A percentile compares a stretch with the other conserved stretches of the same genome.
These are phyloP conservation scores for Onygena corvina DNA, from an alignment of 2,329 filamentous ascomycete species.

Conservation along the genomic window DNA sequence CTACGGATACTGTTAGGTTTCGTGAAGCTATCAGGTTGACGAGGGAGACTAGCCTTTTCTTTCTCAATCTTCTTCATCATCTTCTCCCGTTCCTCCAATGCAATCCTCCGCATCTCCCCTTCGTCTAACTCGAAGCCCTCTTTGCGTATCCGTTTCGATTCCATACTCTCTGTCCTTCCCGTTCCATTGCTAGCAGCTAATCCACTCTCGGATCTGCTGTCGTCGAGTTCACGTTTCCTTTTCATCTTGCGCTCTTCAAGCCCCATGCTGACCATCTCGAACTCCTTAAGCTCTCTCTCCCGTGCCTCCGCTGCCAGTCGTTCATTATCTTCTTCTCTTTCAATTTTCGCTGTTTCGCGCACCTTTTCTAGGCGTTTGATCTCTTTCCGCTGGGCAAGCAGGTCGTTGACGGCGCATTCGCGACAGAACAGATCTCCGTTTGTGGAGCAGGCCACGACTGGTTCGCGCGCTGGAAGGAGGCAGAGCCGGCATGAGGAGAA, in stretches of 20 bases:
- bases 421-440: slow-evolving; percentile 87
- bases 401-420: slow-evolving; percentile 82
- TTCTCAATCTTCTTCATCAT: slow-evolving; percentile 58
- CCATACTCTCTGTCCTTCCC: slow-evolving; percentile 27
- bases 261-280: slow-evolving; percentile 74
- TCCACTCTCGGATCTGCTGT: slow-evolving; percentile 10
- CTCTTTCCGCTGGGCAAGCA: slow-evolving; percentile 84
- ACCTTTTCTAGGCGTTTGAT: slow-evolving; percentile 67
- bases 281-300: slow-evolving; percentile 61
- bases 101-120: slow-evolving; percentile 60
- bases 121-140: slow-evolving; percentile 73
- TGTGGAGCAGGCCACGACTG: slow-evolving; percentile 67
- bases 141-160: slow-evolving; percentile 44
- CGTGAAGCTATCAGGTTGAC: neutral
- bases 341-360: slow-evolving; percentile 49
- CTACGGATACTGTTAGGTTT: slow-evolving; percentile 15
- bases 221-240: slow-evolving; percentile 20
- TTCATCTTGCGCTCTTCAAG: slow-evolving; percentile 27
- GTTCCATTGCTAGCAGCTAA: slow-evolving; percentile 23
- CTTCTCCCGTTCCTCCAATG: slow-evolving; percentile 55
- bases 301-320: slow-evolving; percentile 57
- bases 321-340: slow-evolving; percentile 48
- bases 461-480: slow-evolving; percentile 65
- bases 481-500: slow-evolving; percentile 85
- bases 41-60: slow-evolving; percentile 47